Evolutionary conservation across 164 flowering plant species (phyloP), one percentile per base, ranked within the genome.

Genomic region (Magnolia kwangsiensis): DNA sequence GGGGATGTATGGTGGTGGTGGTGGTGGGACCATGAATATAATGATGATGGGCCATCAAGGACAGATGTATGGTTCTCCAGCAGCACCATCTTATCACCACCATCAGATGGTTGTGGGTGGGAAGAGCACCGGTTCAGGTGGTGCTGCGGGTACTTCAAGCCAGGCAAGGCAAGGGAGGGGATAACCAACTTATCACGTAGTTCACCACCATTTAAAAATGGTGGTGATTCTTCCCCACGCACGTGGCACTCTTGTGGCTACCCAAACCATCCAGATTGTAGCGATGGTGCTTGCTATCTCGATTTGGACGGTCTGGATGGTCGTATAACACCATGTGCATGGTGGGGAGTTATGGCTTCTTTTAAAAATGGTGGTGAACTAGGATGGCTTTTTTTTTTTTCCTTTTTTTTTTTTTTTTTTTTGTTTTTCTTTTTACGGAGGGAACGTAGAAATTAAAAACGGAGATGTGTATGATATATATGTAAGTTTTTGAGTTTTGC

Each of bases 41-140:
- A 80, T 83, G 86, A 82, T 83, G 86, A 72, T 80, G 85, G 82
- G 83, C 9, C 81, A 82, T 72, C 77, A 70, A 74, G 80, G 82
- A 10, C 81, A 78, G 49, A 79, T 86, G 83, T 83, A 83, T 69
- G 82, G 86, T 3, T 77, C 84, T 11, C 27, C 71, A 18, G 21
- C 67, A 11, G 84, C 80, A 4, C 24, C 80, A 1, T 80, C 67
- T n/a, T 21, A 55, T 11, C 29, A 66, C 69, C 37, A 77, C 70
- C 80, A 82, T 72, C 84, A 82, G 27, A 82, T 72, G 80, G 75
- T 19, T 29, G 61, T 67, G 49, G 78, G 80, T 63, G 72, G 80
- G 29, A 66, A 67, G 24, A 72, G 67, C 8, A 79, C 59, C 18
- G 21, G 69, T 20, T 70, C 71, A 1, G 29, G 59, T 7, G 69